Evolutionary conservation across 129 eudicot genomes (phyloP), one percentile per base, ranked within the genome.

Genomic region (Flaveria sonorensis): DNA sequence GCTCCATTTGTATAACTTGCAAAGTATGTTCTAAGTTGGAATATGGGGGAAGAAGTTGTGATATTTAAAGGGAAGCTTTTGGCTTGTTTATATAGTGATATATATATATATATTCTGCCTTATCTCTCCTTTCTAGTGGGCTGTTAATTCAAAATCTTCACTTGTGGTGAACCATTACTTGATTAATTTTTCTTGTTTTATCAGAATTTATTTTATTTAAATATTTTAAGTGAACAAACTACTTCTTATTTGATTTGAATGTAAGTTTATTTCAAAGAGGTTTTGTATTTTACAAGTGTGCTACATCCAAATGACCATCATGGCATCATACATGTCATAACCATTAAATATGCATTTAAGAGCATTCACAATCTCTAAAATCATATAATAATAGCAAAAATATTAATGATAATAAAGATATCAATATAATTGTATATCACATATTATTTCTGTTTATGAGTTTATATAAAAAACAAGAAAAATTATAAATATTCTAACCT

Each of bases 71-170:
- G 64, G 73, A 82, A 81, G 79, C 88, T 86, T 73, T 79, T 77
- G 80, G 55, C 50, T 68, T 77, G 65, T 82, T 84, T 87, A 79
- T 87, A 87, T 87, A 87, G 91, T 72, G 75, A 70, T 42, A 11
- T 32, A 43, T 43, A 30, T 30, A 30, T 0, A 30, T 30, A 80
- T 77, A 81, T 81, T 64, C 81, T 75, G 18, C 63, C 67, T 75
- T 64, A 67, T 76, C 75, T 73, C 63, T 42, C 21, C 70, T 55
- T 62, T 26, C 18, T 23, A 71, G 86, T 77, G 80, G 83, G 76
- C 48, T 81, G 70, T 71, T 81, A 30, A 45, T 66, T 45, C 53
- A 50, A 48, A 62, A 23, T 77, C 67, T 67, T 77, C 61, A 43
- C 26, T 36, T 21, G 65, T 65, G 21, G 51, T 36, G 16, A 75